These are phyloP conservation scores for Carex arenaria DNA, from an alignment of 202 grass and related monocot genomes.

Conservation along the genomic window DNA sequence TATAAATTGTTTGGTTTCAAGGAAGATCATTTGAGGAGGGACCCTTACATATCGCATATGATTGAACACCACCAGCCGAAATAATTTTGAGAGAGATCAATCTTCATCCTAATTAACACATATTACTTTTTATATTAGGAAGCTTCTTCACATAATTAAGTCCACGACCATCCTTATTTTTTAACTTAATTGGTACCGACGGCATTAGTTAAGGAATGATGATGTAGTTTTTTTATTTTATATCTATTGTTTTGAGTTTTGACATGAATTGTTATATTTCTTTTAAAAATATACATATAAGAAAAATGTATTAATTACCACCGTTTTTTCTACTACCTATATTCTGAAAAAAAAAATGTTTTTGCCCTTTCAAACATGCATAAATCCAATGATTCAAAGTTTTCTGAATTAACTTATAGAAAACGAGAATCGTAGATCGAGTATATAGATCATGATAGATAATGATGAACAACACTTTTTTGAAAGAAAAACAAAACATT, in stretches of 20 bases:
- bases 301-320: not conserved
- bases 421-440: no score
- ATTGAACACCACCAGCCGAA: constrained; percentile 15
- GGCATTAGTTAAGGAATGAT: not conserved
- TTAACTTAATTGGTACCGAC: not conserved
- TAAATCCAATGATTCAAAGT: no score
- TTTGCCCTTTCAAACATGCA: no score
- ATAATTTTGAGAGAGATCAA: not conserved
- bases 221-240: not conserved
- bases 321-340: no score
- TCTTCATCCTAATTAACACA: not conserved
- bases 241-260: not conserved
- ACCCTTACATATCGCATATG: constrained; percentile 6
- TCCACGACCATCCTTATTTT: not conserved
- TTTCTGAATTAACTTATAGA: no score
- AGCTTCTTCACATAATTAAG: constrained; percentile 6
- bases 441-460: no score
- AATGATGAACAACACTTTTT: no score
- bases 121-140: constrained; percentile 3
- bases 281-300: no score
- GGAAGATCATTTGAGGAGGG: constrained; percentile 3
- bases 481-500: no score
- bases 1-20: constrained; percentile 10
- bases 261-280: not conserved
- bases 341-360: no score